Evolutionary conservation across 1,284 basidiomycete species (phyloP).

Genomic region (Irpex rosettiformis): DNA sequence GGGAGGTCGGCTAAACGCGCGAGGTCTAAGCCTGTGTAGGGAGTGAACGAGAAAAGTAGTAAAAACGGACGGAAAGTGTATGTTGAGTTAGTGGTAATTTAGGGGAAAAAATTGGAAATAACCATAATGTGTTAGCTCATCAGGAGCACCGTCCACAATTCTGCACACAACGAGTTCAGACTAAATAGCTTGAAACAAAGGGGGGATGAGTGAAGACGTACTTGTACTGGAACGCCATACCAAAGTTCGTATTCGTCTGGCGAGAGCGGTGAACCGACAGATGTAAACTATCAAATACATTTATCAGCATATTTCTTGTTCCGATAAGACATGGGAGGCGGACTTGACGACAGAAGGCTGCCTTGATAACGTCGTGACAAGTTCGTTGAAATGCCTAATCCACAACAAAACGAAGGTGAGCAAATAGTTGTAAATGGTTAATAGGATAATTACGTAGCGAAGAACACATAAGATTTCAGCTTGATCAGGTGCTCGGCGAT

Average conservation of each 20-base stretch:
- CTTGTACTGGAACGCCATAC: conserved; percentile 81
- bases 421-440: background rate
- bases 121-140: conserved; percentile 68
- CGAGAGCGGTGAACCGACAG: conserved; percentile 69
- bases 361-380: conserved; percentile 65
- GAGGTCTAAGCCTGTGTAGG: conserved; percentile 67
- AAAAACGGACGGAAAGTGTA: background rate
- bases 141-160: conserved; percentile 62
- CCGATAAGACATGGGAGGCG: conserved; percentile 20
- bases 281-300: conserved; percentile 59
- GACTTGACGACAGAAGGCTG: conserved; percentile 75
- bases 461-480: conserved; percentile 81
- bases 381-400: conserved; percentile 67
- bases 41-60: background rate
- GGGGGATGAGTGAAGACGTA: conserved; percentile 22
- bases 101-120: background rate
- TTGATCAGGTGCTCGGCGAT: conserved; percentile 85
- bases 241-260: conserved; percentile 52
- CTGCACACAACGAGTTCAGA: conserved; percentile 30
- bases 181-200: background rate
- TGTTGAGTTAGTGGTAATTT: background rate
- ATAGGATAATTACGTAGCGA: conserved; percentile 67
- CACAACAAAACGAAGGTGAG: background rate
- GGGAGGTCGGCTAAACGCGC: conserved; percentile 84
- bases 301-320: background rate